phyloP scores from a whole-genome alignment of 495 filamentous ascomycete species.

The Hypomontagnella monticulosa region DNA sequence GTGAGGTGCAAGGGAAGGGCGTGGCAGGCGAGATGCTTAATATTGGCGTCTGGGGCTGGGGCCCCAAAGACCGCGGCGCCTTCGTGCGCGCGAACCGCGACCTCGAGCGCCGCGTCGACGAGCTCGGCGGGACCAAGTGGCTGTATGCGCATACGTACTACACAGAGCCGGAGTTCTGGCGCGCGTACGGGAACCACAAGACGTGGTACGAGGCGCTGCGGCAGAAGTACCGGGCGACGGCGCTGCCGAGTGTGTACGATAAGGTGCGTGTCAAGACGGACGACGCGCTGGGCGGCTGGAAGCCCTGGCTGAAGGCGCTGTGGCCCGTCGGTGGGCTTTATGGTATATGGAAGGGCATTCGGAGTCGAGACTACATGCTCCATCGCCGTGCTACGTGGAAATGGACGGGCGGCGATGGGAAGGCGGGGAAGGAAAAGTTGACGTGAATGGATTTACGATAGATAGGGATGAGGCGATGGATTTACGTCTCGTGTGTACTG shows the following conservation, averaged over 20 bases:
- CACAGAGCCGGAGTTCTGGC: constrained; percentile 63
- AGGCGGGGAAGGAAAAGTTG: constrained; percentile 23
- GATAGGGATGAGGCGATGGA: neutral
- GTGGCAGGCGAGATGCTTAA: constrained; percentile 57
- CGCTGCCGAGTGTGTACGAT: constrained; percentile 66
- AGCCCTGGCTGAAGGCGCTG: constrained; percentile 51
- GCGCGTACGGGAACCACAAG: constrained; percentile 55
- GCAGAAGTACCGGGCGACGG: constrained; percentile 59
- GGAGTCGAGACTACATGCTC: constrained; percentile 63
- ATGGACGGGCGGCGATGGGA: constrained; percentile 47
- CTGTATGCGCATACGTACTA: constrained; percentile 71
- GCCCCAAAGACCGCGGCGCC: constrained; percentile 49
- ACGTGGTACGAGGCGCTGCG: constrained; percentile 63
- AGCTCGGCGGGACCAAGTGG: constrained; percentile 73
- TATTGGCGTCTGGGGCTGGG: constrained; percentile 65
- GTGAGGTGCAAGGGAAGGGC: constrained; percentile 6
- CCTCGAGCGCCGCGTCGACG: constrained; percentile 69
- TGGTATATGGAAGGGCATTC: constrained; percentile 65
- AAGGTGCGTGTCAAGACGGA: constrained; percentile 62
- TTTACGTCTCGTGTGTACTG: neutral
- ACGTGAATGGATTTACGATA: constrained; percentile 10
- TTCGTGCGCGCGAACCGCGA: constrained; percentile 68
- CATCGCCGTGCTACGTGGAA: constrained; percentile 64
- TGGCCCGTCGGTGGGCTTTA: constrained; percentile 65
- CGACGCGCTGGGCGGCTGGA: constrained; percentile 33